Base-by-base conservation (phyloP, 441 rosid species). In the Omphalea diandra region DNA sequence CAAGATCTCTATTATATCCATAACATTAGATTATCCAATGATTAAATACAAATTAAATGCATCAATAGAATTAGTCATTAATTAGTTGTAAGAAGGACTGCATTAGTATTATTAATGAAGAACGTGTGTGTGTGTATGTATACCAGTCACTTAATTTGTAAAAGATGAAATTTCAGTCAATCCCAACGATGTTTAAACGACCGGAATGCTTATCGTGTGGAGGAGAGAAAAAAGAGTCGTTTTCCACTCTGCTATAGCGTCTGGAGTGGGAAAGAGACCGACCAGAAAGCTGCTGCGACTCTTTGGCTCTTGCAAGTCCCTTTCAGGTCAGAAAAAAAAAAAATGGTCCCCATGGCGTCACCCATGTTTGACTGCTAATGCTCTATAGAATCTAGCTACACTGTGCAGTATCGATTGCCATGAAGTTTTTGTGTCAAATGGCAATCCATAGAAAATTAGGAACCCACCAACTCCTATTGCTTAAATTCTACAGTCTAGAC, bases 331-430 rank as follows among this genome's bases (percentile, higher is more conserved):
- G 81, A 62, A 53, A 29, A 33, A n/a, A n/a, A n/a, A n/a, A n/a
- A n/a, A 10, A 18, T 77, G 78, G 81, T 18, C 83, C 87, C 61
- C 18, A 12, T 8, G n/a, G 2, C 31, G 81, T 65, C 78, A 72
- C n/a, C 75, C 66, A 69, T 55, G 61, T 82, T 83, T 86, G 87
- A 83, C 87, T 77, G 79, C 63, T 17, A 27, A 47, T 43, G 44
- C 68, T 50, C 41, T 20, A 63, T 31, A 75, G 80, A 77, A 80
- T 80, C 86, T 79, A 80, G 82, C 78, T 63, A 22, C 18, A 49
- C 1, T 0, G 0, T 50, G 8, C n/a, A n/a, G n/a, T 5, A 5
- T 5, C 12, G 47, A 59, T 60, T 53, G 70, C 56, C 54, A 59
- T 63, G 74, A 65, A 77, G 67, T 52, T 56, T 20, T 33, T 2